These are phyloP conservation scores for Cyclotella distinguenda DNA, from an alignment of 108 stramenopile genomes.

Conservation along the genomic window DNA sequence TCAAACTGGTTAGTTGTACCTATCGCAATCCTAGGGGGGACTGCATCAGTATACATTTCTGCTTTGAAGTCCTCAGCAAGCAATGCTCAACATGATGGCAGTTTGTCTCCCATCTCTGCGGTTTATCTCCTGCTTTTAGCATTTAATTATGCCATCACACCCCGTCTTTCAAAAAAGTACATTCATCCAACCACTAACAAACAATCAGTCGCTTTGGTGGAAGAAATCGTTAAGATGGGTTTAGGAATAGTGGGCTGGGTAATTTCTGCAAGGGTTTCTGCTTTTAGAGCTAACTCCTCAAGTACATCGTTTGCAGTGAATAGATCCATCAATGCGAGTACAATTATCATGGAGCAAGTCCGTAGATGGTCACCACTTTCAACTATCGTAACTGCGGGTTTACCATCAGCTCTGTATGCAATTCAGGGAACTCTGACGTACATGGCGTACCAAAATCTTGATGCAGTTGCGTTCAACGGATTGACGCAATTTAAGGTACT, in stretches of 20 bases:
- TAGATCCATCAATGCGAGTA: background rate
- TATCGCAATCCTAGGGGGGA: conserved; percentile 34
- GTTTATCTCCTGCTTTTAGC: conserved; percentile 68
- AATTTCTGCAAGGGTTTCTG: conserved; percentile 1
- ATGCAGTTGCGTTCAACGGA: conserved; percentile 84
- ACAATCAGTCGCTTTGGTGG: conserved; percentile 62
- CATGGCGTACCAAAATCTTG: conserved; percentile 76
- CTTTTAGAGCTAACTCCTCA: background rate
- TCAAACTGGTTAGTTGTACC: conserved; percentile 28
- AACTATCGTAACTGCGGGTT: conserved; percentile 56
- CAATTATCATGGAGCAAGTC: background rate
- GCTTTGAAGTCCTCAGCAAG: conserved; percentile 12
- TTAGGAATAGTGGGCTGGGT: conserved; percentile 46
- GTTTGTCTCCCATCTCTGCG: conserved; percentile 49
- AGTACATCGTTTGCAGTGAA: background rate
- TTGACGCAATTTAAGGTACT: conserved; percentile 92
- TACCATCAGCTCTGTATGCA: conserved; percentile 83
- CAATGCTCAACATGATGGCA: background rate
- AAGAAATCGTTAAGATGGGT: conserved; percentile 63
- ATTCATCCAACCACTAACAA: conserved; percentile 52
- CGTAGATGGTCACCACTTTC: conserved; percentile 50
- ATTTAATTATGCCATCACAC: conserved; percentile 85
- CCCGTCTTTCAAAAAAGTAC: conserved; percentile 61
- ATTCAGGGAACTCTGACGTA: conserved; percentile 76
- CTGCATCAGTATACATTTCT: conserved; percentile 33